A percentile compares a stretch with the other conserved stretches of the same genome.
phyloP scores from a whole-genome alignment of 73 alveolate genomes.

The Tetrahymena malaccensis region DNA sequence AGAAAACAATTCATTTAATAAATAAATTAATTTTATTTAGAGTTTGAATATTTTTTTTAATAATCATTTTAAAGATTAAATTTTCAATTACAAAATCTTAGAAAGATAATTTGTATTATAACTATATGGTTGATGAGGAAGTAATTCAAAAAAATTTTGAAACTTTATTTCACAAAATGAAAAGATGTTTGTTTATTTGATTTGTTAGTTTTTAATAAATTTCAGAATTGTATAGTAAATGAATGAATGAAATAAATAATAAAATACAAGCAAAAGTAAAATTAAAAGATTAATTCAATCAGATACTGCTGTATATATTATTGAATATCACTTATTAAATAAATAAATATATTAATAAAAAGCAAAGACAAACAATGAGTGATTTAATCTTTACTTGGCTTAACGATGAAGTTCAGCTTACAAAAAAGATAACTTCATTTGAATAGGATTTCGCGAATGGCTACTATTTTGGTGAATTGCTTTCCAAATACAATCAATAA shows the following conservation, averaged over 20 bases:
- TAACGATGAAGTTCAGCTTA: slow-evolving; percentile 80
- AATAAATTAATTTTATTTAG: too few species aligned
- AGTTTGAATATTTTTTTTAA: too few species aligned
- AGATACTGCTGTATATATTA: neutral
- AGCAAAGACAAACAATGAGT: slow-evolving; percentile 50
- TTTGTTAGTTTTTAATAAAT: neutral
- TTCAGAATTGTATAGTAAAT: neutral
- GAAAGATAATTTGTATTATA: neutral
- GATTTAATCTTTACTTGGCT: slow-evolving; percentile 78
- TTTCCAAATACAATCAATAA: slow-evolving; percentile 84
- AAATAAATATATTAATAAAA: neutral
- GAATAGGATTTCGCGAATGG: slow-evolving; percentile 96
- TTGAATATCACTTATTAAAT: neutral
- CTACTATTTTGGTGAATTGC: slow-evolving; percentile 90
- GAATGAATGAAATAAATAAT: neutral
- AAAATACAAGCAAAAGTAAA: neutral
- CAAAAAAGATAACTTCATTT: slow-evolving; percentile 75
- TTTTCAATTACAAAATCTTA: neutral
- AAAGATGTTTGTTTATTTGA: neutral
- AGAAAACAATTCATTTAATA: too few species aligned
- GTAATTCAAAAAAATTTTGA: neutral
- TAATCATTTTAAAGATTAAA: neutral
- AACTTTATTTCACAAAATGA: neutral
- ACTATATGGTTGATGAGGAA: neutral
- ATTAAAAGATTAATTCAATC: neutral